Base-by-base conservation (phyloP, 805 yeast species). In the Candida yuanshanica region DNA sequence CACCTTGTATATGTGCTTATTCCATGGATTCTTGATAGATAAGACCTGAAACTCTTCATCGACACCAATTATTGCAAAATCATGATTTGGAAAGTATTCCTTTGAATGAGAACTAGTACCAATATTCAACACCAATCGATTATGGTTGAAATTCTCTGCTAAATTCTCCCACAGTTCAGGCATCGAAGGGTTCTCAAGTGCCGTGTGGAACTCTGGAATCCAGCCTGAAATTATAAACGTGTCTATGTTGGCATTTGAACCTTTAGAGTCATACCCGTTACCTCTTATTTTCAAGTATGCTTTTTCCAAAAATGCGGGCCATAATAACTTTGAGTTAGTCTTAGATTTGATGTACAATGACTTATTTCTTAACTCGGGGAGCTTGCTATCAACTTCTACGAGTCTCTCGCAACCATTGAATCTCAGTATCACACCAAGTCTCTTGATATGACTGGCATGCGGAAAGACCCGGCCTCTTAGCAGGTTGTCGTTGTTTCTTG, bases 301-400 rank as follows among this genome's bases (percentile, higher is more conserved):
- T 51, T 83, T 80, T 58, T 89, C 96, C 1, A 85, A 48, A n/a
- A 86, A 49, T 0, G 86, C 83, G 0, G 90, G 90, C 84, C 88
- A 81, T 5, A 58, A 37, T 16, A 55, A 25, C 0, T 37, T 17
- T 1, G 35, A 23, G 22, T 52, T 49, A 14, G 51, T 41, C 25
- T 27, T 39, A 5, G 57, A 55, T 18, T 23, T 43, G 7, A 52
- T 45, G 31, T 38, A 46, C 4, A 55, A 24, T 0, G 55, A 40
- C 16, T 46, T 46, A 21, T 48, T 39, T 8, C 26, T 39, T 13
- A 62, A 45, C 11, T 51, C 29, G 1, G 87, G 83, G 4, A 78
- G 58, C 21, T 47, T 47, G 44, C 72, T 74, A 35, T 74, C 74
- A 1, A 81, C 60, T 0, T 62, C 53, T 0, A 79, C 75, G 5